Evolutionary conservation across 345 rosid species (phyloP), one percentile per base, ranked within the genome.

Genomic region (Sisymbrium altissimum): DNA sequence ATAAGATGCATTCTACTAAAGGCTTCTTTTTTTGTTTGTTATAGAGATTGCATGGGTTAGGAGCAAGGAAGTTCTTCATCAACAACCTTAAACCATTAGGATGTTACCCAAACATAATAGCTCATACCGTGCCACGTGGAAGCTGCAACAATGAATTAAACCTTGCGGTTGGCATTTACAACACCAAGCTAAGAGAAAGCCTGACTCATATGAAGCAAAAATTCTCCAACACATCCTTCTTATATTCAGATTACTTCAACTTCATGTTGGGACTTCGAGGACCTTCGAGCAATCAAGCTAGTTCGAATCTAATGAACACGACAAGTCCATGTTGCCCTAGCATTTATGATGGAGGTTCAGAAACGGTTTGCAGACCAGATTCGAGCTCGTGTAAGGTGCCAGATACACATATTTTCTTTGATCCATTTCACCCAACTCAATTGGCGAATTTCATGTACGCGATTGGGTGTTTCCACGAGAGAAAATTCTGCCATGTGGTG

Each of bases 361-460:
- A 4, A 8, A 41, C 65, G 18, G 21, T 4, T 38, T 76, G 79
- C 70, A 4, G 0, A 4, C 7, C 44, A 15, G 7, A 0, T 25
- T 69, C 74, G 29, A 4, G 7, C 6, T 29, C 75, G 2, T 76
- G 79, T 70, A 44, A 43, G 53, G 50, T 13, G n/a, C 74, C 58
- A 12, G 43, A 76, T 1, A 44, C 33, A 2, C 35, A 62, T 43
- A 55, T 76, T 7, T 76, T 70, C 70, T 70, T 69, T 13, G 70
- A 76, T 33, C 79, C 79, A 6, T 76, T 62, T 69, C 79, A 76
- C 63, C 79, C 75, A 2, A 76, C 79, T 54, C 71, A 76, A 36
- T 0, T 61, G 29, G 74, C 79, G 7, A 75, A 75, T 53, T 44
- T 13, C 7, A 61, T 53, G 49, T 75, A 75, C 7, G 54, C 79